Evolutionary conservation across 2,329 filamentous ascomycete species (phyloP), one percentile per base, ranked within the genome.

Genomic region (Xylariaceae sp.): DNA sequence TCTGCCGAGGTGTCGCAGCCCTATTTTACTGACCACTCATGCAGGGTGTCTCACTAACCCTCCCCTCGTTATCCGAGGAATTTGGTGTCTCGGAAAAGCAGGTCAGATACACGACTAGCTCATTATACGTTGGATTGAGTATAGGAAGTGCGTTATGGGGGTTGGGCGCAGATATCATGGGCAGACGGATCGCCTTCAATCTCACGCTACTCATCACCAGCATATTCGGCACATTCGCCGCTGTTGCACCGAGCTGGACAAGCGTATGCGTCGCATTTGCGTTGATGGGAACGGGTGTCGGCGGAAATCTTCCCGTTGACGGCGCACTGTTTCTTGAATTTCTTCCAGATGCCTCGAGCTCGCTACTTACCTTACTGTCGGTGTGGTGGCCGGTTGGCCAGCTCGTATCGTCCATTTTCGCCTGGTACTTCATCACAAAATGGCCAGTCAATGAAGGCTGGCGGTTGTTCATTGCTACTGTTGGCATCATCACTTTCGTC

Each of bases 331-430:
- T 95, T 65, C 76, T 95, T 35, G 90, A 95, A 62, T 92, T 92
- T 57, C 71, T 95, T 1, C 90, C 90, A 0, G 84, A 86, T 49
- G 80, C 84, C 0, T 86, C 82, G n/a, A 83, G 82, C 54, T 82
- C 83, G 31, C 76, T 94, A 12, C 73, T 94, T 30, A 94, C 89
- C 0, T 75, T 92, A 42, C 75, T 95, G n/a, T 90, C 87, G 6
- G 80, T 90, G 7, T 94, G 88, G 86, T 95, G 90, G 89, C 87
- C 89, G 0, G 71, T 95, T 15, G 90, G 89, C 6, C 88, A 94
- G 63, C 75, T 95, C 7, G 77, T 86, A 48, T 83, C 86, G 1
- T 86, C 83, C 2, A 68, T 87, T 5, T 74, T 89, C 42, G 88
- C 86, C 6, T 92, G 87, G 89, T 86, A 76, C 41, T 89, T 85